These are phyloP conservation scores for Neocallimastix lanati DNA, from an alignment of 192 early-diverging fungal species.

Conservation along the genomic window DNA sequence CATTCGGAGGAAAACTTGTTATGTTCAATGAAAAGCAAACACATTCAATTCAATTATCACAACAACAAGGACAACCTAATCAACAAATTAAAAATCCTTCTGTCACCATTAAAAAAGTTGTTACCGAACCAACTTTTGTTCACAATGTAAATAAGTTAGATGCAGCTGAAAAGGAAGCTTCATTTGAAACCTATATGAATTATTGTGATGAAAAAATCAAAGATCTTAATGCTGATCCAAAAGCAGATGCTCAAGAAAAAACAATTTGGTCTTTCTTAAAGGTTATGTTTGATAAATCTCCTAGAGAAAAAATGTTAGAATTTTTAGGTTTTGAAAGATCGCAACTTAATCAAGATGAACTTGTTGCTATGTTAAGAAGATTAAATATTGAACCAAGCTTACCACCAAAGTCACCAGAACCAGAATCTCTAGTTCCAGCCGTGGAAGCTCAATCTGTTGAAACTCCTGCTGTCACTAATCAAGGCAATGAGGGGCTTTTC, in stretches of 20 bases:
- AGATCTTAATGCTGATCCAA: constrained; percentile 12
- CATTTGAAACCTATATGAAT: constrained; percentile 17
- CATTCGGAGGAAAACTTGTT: constrained; percentile 79
- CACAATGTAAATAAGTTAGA: constrained; percentile 56
- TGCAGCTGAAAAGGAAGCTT: constrained; percentile 4
- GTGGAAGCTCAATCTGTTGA: neutral
- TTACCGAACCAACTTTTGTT: constrained; percentile 55
- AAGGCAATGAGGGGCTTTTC: neutral
- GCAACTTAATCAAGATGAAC: constrained; percentile 39
- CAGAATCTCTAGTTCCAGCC: constrained; percentile 5
- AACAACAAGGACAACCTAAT: neutral
- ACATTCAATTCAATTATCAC: constrained; percentile 10
- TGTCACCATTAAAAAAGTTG: constrained; percentile 45
- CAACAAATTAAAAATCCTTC: constrained; percentile 9
- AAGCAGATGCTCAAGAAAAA: constrained; percentile 15
- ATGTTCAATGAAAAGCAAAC: constrained; percentile 34
- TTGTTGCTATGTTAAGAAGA: constrained; percentile 26
- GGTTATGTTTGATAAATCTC: constrained; percentile 59
- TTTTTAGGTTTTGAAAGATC: constrained; percentile 77
- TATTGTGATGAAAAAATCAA: constrained; percentile 17
- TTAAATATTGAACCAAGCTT: constrained; percentile 10
- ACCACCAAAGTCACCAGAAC: constrained; percentile 4
- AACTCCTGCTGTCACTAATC: neutral
- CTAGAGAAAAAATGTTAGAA: constrained; percentile 59
- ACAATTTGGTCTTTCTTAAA: constrained; percentile 63